phyloP scores from a whole-genome alignment of 345 rosid species.

The Salix caprea region DNA sequence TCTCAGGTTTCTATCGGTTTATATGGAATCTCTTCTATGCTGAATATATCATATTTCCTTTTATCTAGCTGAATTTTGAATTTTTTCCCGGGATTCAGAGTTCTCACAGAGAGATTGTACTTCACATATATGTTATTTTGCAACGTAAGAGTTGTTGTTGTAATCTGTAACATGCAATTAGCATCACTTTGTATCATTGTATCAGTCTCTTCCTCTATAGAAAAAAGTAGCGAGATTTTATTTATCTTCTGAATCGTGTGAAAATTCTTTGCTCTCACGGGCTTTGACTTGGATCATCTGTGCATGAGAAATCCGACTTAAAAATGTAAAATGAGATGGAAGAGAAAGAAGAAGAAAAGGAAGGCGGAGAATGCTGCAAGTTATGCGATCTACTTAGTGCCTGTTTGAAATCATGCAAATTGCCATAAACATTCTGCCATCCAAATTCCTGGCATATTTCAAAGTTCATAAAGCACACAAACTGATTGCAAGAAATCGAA shows the following conservation, averaged over 20 bases:
- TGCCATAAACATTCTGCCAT: too few species aligned
- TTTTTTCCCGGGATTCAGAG: not conserved
- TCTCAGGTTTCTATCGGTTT: constrained; percentile 65
- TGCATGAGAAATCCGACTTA: too few species aligned
- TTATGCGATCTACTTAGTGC: not conserved
- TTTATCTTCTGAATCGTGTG: not conserved
- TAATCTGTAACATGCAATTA: not conserved
- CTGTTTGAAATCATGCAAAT: too few species aligned
- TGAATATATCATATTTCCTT: constrained; percentile 80
- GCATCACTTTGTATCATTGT: not conserved
- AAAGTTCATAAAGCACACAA: too few species aligned
- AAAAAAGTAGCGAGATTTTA: not conserved
- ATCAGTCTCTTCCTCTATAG: not conserved
- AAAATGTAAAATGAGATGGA: too few species aligned
- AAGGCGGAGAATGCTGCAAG: not conserved
- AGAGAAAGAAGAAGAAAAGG: not conserved
- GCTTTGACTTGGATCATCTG: not conserved
- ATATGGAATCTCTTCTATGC: constrained; percentile 94
- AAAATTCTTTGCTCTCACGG: not conserved
- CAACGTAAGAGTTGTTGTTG: not conserved
- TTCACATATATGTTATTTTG: not conserved
- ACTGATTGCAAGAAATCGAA: not conserved
- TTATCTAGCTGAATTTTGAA: constrained; percentile 39
- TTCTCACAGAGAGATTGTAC: not conserved
- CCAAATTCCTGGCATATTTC: too few species aligned